These are phyloP conservation scores for Suhomyces wounanorum DNA, from an alignment of 1,139 yeast species.

Conservation along the genomic window DNA sequence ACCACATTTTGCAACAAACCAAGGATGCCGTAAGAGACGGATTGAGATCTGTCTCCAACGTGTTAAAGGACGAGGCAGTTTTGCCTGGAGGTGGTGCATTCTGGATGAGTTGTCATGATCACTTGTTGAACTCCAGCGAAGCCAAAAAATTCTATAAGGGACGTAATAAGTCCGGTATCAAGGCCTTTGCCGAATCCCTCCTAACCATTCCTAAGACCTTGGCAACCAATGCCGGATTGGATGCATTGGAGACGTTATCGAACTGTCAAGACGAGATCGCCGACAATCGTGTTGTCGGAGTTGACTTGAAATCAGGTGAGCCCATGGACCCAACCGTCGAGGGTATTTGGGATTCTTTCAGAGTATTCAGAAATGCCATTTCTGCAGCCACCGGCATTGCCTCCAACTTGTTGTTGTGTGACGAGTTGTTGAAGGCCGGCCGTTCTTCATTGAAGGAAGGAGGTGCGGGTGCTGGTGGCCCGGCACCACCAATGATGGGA, in stretches of 20 bases:
- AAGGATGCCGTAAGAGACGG: slow-evolving; percentile 98
- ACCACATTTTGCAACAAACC: slow-evolving; percentile 84
- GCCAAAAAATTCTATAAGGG: slow-evolving; percentile 75
- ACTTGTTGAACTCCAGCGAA: slow-evolving; percentile 54
- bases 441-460: slow-evolving; percentile 80
- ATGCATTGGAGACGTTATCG: slow-evolving; percentile 85
- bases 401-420: slow-evolving; percentile 87
- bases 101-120: slow-evolving; percentile 77
- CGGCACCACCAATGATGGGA: slow-evolving; percentile 16
- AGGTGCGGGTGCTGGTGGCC: slow-evolving; percentile 16
- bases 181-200: slow-evolving; percentile 91
- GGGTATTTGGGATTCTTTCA: slow-evolving; percentile 95
- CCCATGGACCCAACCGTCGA: slow-evolving; percentile 94
- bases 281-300: slow-evolving; percentile 84
- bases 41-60: slow-evolving; percentile 89
- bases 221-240: slow-evolving; percentile 90
- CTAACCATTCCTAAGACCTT: slow-evolving; percentile 91
- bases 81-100: slow-evolving; percentile 98
- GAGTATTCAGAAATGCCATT: slow-evolving; percentile 90
- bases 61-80: slow-evolving; percentile 78
- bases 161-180: slow-evolving; percentile 83
- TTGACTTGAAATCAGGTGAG: slow-evolving; percentile 88
- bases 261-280: slow-evolving; percentile 87
- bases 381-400: slow-evolving; percentile 95
- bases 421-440: slow-evolving; percentile 95